phyloP scores from a whole-genome alignment of 2,329 filamentous ascomycete species.

The Blastomyces parvus region DNA sequence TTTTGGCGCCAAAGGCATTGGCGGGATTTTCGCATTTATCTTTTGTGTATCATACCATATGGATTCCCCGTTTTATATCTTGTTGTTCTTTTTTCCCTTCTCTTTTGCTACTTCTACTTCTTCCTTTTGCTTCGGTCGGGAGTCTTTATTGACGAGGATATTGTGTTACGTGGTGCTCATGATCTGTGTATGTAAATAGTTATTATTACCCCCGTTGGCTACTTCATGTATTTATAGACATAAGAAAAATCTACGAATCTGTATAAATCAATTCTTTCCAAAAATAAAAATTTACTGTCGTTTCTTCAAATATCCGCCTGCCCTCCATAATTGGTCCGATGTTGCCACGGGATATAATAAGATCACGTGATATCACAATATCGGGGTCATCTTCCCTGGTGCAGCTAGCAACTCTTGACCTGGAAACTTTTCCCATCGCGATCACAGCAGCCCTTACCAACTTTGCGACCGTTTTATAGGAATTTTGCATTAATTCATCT shows the following conservation, averaged over 20 bases:
- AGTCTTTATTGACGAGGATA: not conserved
- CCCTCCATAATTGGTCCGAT: no score
- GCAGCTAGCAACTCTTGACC: not conserved
- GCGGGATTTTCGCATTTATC: not conserved
- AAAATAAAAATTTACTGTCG: no score
- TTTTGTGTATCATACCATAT: slow-evolving; percentile 2
- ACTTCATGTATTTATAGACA: not conserved
- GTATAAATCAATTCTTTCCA: no score
- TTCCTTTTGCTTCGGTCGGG: not conserved
- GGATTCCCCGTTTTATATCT: not conserved
- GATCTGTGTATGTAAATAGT: not conserved
- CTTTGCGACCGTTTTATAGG: not conserved
- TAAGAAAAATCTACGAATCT: not conserved
- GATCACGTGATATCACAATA: no score
- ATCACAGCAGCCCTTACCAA: not conserved
- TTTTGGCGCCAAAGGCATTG: slow-evolving; percentile 1
- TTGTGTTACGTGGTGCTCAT: not conserved
- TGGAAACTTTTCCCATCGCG: not conserved
- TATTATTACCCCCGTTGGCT: not conserved
- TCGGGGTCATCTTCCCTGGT: no score
- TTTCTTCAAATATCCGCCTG: no score
- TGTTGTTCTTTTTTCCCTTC: not conserved
- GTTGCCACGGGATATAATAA: no score
- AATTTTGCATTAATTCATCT: not conserved
- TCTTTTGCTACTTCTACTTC: not conserved